Conservation (phyloP, 352 stramenopile genomes). For the Phytophthora boehmeriae region DNA sequence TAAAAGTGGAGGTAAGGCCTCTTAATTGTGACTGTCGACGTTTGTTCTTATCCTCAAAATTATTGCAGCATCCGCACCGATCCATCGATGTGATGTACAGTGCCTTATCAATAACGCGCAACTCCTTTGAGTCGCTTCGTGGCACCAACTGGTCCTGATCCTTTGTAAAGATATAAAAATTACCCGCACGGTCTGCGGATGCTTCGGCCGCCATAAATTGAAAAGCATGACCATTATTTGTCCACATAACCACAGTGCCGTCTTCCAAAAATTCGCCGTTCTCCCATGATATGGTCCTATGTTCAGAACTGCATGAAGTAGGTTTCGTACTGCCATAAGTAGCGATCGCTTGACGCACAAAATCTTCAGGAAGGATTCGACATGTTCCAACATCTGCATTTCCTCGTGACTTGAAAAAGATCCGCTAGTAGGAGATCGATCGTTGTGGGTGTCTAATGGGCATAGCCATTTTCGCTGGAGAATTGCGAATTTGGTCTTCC, state of each 20-base stretch:
- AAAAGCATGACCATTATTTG: constrained; percentile 66
- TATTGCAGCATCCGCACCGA: constrained; percentile 61
- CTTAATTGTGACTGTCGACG: constrained; percentile 4
- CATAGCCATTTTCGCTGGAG: constrained; percentile 85
- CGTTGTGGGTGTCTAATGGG: constrained; percentile 34
- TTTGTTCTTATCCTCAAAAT: constrained; percentile 16
- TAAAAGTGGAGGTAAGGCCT: constrained; percentile 7
- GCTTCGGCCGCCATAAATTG: constrained; percentile 50
- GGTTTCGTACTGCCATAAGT: constrained; percentile 14
- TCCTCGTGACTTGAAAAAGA: constrained; percentile 32
- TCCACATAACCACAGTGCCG: constrained; percentile 71
- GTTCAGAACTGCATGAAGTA: constrained; percentile 12
- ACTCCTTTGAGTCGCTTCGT: constrained; percentile 68
- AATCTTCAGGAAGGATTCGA: constrained; percentile 36
- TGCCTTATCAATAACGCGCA: constrained; percentile 56
- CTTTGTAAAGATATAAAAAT: constrained; percentile 87
- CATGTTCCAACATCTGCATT: constrained; percentile 58
- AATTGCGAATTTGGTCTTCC: constrained; percentile 76
- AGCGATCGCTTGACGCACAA: constrained; percentile 30
- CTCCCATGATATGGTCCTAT: constrained; percentile 48
- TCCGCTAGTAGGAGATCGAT: constrained; percentile 27
- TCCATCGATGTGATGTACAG: constrained; percentile 60
- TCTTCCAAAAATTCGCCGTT: constrained; percentile 73
- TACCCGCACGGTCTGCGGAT: constrained; percentile 36
- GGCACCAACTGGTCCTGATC: constrained; percentile 82